These are phyloP conservation scores for Wickerhamiella alocasiicola DNA, from an alignment of 805 yeast genomes.

Conservation along the genomic window DNA sequence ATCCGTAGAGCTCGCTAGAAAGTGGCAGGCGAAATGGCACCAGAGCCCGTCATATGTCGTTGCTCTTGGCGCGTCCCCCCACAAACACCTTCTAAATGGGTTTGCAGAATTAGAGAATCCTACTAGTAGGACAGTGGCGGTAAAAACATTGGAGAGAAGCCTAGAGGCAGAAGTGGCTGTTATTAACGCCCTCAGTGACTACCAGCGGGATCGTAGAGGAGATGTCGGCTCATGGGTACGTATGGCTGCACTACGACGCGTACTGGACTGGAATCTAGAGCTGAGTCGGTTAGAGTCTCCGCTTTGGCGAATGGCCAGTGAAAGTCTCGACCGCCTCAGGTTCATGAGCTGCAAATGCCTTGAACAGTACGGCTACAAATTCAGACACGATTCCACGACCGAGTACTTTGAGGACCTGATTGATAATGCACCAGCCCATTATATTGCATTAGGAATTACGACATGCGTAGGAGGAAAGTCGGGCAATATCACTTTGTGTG, in stretches of 20 bases:
- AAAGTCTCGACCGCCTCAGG: constrained; percentile 47
- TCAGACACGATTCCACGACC: background rate
- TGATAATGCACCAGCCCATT: background rate
- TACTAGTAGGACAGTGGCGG: constrained; percentile 15
- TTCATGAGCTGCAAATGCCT: constrained; percentile 8
- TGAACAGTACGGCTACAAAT: background rate
- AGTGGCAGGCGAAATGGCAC: constrained; percentile 8
- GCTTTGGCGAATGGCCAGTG: constrained; percentile 47
- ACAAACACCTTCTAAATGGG: background rate
- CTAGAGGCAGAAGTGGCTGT: constrained; percentile 13
- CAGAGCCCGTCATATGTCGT: constrained; percentile 15
- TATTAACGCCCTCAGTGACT: constrained; percentile 49
- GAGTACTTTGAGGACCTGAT: constrained; percentile 4
- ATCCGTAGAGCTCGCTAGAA: background rate
- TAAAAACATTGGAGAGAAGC: background rate
- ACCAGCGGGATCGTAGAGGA: constrained; percentile 68
- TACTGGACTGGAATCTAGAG: constrained; percentile 21
- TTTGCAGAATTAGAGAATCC: constrained; percentile 15
- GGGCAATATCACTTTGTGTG: constrained; percentile 19
- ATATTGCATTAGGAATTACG: constrained; percentile 16
- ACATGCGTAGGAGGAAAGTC: constrained; percentile 14
- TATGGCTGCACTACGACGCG: constrained; percentile 34
- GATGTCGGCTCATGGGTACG: constrained; percentile 83
- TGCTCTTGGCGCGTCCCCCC: constrained; percentile 6
- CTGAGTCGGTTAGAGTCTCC: background rate